Evolutionary conservation across 2,329 filamentous ascomycete genomes (phyloP).

Genomic region (Metarhizium guizhouense): DNA sequence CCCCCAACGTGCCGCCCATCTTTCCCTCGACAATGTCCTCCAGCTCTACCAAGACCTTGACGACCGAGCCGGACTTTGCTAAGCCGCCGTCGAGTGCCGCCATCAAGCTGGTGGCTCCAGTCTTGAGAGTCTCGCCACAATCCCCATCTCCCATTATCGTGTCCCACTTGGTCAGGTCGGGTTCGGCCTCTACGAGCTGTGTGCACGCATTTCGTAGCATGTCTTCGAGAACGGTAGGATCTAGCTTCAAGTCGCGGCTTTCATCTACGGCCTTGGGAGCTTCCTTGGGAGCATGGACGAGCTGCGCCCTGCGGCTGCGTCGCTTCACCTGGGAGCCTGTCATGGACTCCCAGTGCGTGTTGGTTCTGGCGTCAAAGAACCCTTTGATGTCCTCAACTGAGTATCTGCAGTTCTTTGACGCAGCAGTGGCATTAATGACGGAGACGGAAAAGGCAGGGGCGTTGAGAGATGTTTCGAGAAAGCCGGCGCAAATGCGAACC

Average conservation of each 20-base stretch:
- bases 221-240: constrained; percentile 41
- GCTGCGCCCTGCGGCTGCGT: constrained; percentile 30
- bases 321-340: constrained; percentile 33
- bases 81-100: constrained; percentile 36
- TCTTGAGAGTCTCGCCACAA: constrained; percentile 53
- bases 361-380: constrained; percentile 56
- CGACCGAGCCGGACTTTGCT: constrained; percentile 32
- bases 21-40: constrained; percentile 47
- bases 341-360: constrained; percentile 46
- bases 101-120: constrained; percentile 38
- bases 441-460: constrained; percentile 63
- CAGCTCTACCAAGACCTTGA: constrained; percentile 37
- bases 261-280: constrained; percentile 27
- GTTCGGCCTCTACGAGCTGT: constrained; percentile 47
- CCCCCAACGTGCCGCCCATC: constrained; percentile 45
- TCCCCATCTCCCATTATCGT: constrained; percentile 57
- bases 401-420: constrained; percentile 35
- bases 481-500: constrained; percentile 50
- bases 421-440: constrained; percentile 48
- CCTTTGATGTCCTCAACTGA: constrained; percentile 45
- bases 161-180: constrained; percentile 54
- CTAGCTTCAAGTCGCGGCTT: constrained; percentile 36
- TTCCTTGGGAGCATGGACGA: constrained; percentile 29
- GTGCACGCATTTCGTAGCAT: constrained; percentile 47
- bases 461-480: constrained; percentile 64